These are phyloP conservation scores for Russula vinacea DNA, from an alignment of 768 basidiomycete genomes.

Conservation along the genomic window DNA sequence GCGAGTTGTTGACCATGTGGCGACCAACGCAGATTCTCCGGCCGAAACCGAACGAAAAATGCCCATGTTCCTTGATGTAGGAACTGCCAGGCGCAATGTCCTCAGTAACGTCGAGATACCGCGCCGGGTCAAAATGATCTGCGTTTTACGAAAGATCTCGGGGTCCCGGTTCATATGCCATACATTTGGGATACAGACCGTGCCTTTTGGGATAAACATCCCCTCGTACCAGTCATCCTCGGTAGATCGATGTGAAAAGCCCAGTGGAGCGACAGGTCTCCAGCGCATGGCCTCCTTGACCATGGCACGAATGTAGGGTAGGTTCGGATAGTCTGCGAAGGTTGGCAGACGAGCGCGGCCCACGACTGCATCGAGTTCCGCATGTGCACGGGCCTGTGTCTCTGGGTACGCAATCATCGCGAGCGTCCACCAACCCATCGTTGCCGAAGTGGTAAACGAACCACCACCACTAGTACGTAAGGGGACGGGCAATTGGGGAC, in stretches of 20 bases:
- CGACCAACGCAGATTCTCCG: constrained; percentile 22
- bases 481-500: no score
- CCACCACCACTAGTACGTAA: no score
- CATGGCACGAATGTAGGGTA: constrained; percentile 15
- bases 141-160: constrained; percentile 33
- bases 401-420: no score
- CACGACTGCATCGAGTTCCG: not conserved
- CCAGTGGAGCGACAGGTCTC: not conserved
- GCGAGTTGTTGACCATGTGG: constrained; percentile 30
- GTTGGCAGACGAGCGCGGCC: constrained; percentile 6
- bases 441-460: no score
- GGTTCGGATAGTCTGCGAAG: constrained; percentile 5
- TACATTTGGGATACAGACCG: constrained; percentile 36
- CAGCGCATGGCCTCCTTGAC: constrained; percentile 10
- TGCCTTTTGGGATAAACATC: constrained; percentile 33
- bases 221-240: constrained; percentile 22
- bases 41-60: constrained; percentile 32
- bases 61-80: constrained; percentile 33
- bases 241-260: not conserved
- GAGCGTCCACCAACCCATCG: no score
- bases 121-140: constrained; percentile 29
- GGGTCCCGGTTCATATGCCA: constrained; percentile 33
- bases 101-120: constrained; percentile 33
- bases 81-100: constrained; percentile 16
- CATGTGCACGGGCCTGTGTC: no score